Conservation (phyloP, 2,329 filamentous ascomycete species). For the Colletotrichum brevisporum region DNA sequence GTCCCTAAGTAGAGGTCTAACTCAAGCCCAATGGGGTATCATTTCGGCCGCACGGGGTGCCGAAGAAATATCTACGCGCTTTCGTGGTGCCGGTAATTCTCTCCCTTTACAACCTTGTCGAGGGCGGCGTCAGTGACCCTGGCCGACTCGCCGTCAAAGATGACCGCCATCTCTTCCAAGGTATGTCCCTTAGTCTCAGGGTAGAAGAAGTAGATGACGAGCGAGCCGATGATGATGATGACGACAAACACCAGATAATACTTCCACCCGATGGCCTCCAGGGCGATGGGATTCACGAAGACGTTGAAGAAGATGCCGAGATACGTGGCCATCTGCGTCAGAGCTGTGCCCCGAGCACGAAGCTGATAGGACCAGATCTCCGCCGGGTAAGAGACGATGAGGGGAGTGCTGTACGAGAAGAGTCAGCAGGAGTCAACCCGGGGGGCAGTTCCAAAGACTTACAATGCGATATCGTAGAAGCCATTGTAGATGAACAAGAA, state of each 20-base stretch:
- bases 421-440: rapidly evolving
- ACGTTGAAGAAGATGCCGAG: slow-evolving; percentile 44
- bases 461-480: slow-evolving; percentile 46
- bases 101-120: slow-evolving; percentile 40
- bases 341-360: slow-evolving; percentile 47
- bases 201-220: slow-evolving; percentile 53
- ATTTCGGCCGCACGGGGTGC: too few species aligned
- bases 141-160: slow-evolving; percentile 24
- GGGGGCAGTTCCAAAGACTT: rapidly evolving
- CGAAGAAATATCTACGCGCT: not conserved
- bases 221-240: slow-evolving; percentile 43
- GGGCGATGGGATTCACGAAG: slow-evolving; percentile 60
- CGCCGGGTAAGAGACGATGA: slow-evolving; percentile 51
- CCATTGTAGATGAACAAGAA: slow-evolving; percentile 60
- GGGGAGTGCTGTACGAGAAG: slow-evolving; percentile 43
- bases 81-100: not conserved
- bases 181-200: slow-evolving; percentile 44
- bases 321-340: slow-evolving; percentile 36
- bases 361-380: slow-evolving; percentile 50
- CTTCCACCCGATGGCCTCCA: slow-evolving; percentile 57
- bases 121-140: slow-evolving; percentile 22
- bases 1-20: too few species aligned
- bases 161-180: slow-evolving; percentile 41
- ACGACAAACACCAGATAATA: slow-evolving; percentile 62
- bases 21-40: too few species aligned